phyloP scores from a whole-genome alignment of 129 eudicot species.

The Scalesia atractyloides region DNA sequence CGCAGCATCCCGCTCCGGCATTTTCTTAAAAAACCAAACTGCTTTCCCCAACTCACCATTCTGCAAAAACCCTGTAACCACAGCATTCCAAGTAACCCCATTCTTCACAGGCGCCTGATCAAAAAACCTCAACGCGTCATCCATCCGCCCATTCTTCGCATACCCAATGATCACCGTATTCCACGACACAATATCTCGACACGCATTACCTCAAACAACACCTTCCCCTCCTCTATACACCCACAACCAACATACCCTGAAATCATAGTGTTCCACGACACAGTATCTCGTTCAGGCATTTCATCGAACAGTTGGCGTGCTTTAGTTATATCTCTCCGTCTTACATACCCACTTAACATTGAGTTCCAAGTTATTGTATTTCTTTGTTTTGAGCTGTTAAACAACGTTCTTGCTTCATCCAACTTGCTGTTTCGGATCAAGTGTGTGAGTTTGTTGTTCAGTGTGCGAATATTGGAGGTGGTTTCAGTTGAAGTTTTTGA shows the following conservation, averaged over 20 bases:
- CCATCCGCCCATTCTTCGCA: conserved; percentile 58
- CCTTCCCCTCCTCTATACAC: conserved; percentile 51
- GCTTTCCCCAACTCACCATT: conserved; percentile 64
- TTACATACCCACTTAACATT: conserved; percentile 70
- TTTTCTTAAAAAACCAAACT: conserved; percentile 48
- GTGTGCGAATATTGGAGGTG: conserved; percentile 23
- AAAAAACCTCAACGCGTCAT: conserved; percentile 65
- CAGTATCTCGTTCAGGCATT: conserved; percentile 63
- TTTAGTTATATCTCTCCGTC: conserved; percentile 47
- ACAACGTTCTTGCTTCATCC: conserved; percentile 54
- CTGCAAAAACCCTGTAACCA: conserved; percentile 64
- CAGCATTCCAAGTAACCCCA: conserved; percentile 70
- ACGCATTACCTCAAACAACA: conserved; percentile 66
- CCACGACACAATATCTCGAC: conserved; percentile 72
- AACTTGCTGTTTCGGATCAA: conserved; percentile 43
- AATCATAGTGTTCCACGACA: conserved; percentile 76
- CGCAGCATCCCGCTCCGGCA: conserved; percentile 63
- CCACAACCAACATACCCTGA: conserved; percentile 59
- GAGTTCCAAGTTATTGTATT: conserved; percentile 78
- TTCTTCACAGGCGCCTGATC: conserved; percentile 45
- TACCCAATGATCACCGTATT: conserved; percentile 83
- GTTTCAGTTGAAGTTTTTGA: conserved; percentile 2
- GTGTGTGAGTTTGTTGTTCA: conserved; percentile 49
- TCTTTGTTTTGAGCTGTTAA: conserved; percentile 45
- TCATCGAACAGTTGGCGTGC: conserved; percentile 69